These are phyloP conservation scores for Spathaspora girioi DNA, from an alignment of 805 yeast species.

Conservation along the genomic window DNA sequence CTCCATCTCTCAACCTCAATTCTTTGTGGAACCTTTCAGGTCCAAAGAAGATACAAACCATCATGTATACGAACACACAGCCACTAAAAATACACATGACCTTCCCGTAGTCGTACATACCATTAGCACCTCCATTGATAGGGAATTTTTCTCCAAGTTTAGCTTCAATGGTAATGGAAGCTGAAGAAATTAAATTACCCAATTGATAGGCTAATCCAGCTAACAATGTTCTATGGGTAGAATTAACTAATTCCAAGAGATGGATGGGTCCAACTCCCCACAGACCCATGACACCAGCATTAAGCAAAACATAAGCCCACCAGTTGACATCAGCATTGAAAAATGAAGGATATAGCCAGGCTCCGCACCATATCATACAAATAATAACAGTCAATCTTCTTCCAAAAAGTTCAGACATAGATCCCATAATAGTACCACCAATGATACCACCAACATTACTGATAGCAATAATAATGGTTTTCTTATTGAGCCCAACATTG, in stretches of 20 bases:
- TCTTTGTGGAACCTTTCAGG: conserved; percentile 44
- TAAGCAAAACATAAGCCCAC: conserved; percentile 47
- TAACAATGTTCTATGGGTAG: conserved; percentile 59
- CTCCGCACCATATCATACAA: conserved; percentile 33
- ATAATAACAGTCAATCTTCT: conserved; percentile 31
- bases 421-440: conserved; percentile 46
- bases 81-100: conserved; percentile 69
- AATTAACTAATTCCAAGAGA: conserved; percentile 58
- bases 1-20: neutral
- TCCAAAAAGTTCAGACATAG: conserved; percentile 32
- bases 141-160: conserved; percentile 55
- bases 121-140: conserved; percentile 17
- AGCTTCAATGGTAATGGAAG: conserved; percentile 66
- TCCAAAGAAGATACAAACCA: conserved; percentile 50
- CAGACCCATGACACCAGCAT: conserved; percentile 64
- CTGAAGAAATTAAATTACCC: conserved; percentile 66
- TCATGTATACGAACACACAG: conserved; percentile 52
- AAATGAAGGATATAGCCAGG: conserved; percentile 40
- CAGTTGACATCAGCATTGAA: conserved; percentile 16
- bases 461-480: conserved; percentile 38
- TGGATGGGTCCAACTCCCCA: conserved; percentile 69
- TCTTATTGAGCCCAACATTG: conserved; percentile 25
- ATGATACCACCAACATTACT: conserved; percentile 40
- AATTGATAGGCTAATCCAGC: conserved; percentile 64
- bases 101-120: conserved; percentile 47